Evolutionary conservation across 1,139 yeast genomes (phyloP), one percentile per base, ranked within the genome.

Genomic region (Diutina neorugosa): DNA sequence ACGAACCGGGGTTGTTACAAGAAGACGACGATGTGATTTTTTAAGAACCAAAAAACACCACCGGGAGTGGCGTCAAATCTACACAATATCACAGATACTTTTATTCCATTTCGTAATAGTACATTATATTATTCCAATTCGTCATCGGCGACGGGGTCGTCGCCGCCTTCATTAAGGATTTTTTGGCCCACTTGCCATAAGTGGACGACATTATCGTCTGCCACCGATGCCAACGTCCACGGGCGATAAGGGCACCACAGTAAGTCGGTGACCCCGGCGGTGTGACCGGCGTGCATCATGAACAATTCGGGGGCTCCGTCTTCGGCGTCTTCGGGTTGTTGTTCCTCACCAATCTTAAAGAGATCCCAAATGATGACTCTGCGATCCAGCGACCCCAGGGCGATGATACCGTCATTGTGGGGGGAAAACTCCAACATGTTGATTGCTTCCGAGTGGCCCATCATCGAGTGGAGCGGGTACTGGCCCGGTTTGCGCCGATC

Each of bases 211-310:
- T 86, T 86, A 58, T 86, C 90, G 62, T 84, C 91, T 14, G 90
- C 86, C 37, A 82, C 82, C 27, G 87, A 77, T 0, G 86, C 88
- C 54, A 85, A 62, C 37, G 87, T 76, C 91, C 91, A 86, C 16
- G 86, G 86, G 55, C 80, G 75, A 60, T 74, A 79, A 2, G 84
- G 82, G 61, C 84, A 84, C 76, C 88, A 82, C 51, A 81, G 76
- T 59, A 86, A 73, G 63, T 86, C 95, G 41, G 83, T 81, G 11
- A 86, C 84, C 1, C 84, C 76, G 12, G 89, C 85, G 12, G 88
- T 84, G 62, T 86, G 94, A 18, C 95, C 95, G 42, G 93, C 94
- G 61, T 86, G 95, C 82, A 86, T 84, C 90, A 86, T 84, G 60
- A 86, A 74, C 43, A 86, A 67, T 62, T 86, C 95, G 6, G 93